Evolutionary conservation across 352 stramenopile genomes (phyloP).

Genomic region (Pythium aquatile): DNA sequence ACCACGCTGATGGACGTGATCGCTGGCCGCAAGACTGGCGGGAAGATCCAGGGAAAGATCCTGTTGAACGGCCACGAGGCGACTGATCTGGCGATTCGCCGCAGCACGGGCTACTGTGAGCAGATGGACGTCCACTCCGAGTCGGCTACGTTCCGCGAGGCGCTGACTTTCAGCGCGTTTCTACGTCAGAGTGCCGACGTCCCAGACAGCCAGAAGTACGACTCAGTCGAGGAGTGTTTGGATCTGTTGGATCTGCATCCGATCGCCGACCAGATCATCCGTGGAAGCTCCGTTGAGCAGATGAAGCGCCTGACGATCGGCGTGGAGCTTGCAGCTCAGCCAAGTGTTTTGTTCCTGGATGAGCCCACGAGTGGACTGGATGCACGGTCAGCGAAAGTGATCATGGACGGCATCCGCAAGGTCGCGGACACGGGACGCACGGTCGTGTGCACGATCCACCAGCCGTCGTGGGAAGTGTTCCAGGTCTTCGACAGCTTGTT

Average conservation of each 20-base stretch:
- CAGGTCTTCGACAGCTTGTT: slow-evolving; percentile 21
- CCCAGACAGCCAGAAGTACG: too few relatives aligned
- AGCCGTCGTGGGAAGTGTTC: slow-evolving; percentile 31
- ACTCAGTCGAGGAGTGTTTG: slow-evolving; percentile 1
- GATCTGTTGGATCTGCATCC: not conserved
- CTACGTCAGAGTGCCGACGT: too few relatives aligned
- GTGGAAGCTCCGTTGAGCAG: slow-evolving; percentile 34
- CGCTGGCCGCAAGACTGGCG: slow-evolving; percentile 89
- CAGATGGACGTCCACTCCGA: too few relatives aligned
- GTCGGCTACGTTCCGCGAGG: too few relatives aligned
- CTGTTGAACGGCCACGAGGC: slow-evolving; percentile 87
- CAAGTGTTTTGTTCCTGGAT: slow-evolving; percentile 87
- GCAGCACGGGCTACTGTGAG: slow-evolving; percentile 19
- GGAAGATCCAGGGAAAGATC: slow-evolving; percentile 83
- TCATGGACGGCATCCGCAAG: slow-evolving; percentile 83
- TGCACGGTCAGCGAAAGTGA: slow-evolving; percentile 12
- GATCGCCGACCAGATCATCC: slow-evolving; percentile 42
- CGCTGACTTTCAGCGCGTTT: too few relatives aligned
- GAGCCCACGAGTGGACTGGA: slow-evolving; percentile 57
- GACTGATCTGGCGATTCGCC: slow-evolving; percentile 42
- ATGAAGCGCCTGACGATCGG: slow-evolving; percentile 77
- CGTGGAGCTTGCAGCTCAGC: slow-evolving; percentile 89
- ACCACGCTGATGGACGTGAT: slow-evolving; percentile 96
- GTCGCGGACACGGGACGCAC: slow-evolving; percentile 46
- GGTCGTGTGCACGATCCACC: slow-evolving; percentile 31